Base-by-base conservation (phyloP, 768 basidiomycete species). In the Rhodotorula babjevae region DNA sequence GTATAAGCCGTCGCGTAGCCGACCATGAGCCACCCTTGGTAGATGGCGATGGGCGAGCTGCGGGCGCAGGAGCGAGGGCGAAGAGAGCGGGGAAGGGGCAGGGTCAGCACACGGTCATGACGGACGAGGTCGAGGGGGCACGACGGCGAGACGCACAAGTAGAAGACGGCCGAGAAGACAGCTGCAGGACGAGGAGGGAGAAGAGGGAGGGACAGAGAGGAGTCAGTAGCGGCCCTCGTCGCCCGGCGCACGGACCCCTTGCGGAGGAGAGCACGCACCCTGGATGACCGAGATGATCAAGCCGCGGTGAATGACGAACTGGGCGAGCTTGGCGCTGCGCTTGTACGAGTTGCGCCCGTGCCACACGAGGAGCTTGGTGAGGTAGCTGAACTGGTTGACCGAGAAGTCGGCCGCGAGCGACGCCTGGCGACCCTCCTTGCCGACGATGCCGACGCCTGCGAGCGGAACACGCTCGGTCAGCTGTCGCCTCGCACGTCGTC, bases 341-440 rank as follows among this genome's bases (percentile, higher is more conserved):
- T 96, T 92, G 82, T 99, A 99, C 16, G 93, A 96, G 82, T 98
- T 98, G 59, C 96, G 90, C 12, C 96, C 96, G 74, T 98, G 96
- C 96, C 96, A 99, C 53, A 98, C 86, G 29, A 99, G 88, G 5
- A 99, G 87, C 81, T 98, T 98, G 19, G 94, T 96, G 61, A 99
- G 87, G 81, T 87, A 86, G 79, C 91, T 92, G 86, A 99, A 99
- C 80, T 99, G 96, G 8, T 89, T 96, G 73, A 99, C 91, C 8
- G 93, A 95, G 79, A 99, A 98, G 82, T 98, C 96, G 4, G 96
- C 96, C 0, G 96, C 95, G n/a, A 99, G 86, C 0, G 94, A 97
- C 0, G 96, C 96, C 81, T 98, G 96, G 80, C 92, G 94, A 36
- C 96, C 96, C 84, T 98, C 96, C 81, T 99, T 98, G 29, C 96